Evolutionary conservation across 78 protist species (phyloP).

Genomic region (Trichosphaerium sp.): DNA sequence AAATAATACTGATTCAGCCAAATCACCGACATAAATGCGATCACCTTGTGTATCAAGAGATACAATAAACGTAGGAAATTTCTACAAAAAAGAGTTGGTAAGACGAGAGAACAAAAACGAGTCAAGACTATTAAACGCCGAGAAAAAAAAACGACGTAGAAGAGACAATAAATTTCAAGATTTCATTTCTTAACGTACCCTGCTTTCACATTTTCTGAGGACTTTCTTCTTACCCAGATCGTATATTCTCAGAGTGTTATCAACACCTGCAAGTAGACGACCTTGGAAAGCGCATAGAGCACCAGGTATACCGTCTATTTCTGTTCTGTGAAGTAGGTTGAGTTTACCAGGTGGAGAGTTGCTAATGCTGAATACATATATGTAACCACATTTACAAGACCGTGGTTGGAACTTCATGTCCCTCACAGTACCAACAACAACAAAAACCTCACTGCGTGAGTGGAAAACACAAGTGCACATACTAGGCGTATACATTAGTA

Average conservation of each 20-base stretch:
- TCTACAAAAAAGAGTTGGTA: neutral
- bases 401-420: constrained; percentile 54
- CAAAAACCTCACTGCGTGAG: constrained; percentile 27
- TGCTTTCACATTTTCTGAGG: constrained; percentile 80
- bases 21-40: constrained; percentile 77
- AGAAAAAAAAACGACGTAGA: neutral
- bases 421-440: constrained; percentile 76
- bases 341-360: constrained; percentile 32
- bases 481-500: neutral
- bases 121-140: neutral
- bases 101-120: neutral
- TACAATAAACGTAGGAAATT: constrained; percentile 38
- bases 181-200: neutral
- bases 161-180: neutral
- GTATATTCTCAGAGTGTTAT: constrained; percentile 60
- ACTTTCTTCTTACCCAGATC: constrained; percentile 85
- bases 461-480: constrained; percentile 29
- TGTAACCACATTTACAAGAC: constrained; percentile 7
- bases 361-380: constrained; percentile 49
- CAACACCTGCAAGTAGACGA: constrained; percentile 73
- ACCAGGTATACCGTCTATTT: constrained; percentile 68
- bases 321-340: constrained; percentile 65
- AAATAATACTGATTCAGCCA: constrained; percentile 67
- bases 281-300: constrained; percentile 78
- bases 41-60: constrained; percentile 45